A percentile compares a stretch with the other conserved stretches of the same genome.
phyloP scores from a whole-genome alignment of 192 early-diverging fungal genomes.

The Gaertneriomyces semiglobifer region DNA sequence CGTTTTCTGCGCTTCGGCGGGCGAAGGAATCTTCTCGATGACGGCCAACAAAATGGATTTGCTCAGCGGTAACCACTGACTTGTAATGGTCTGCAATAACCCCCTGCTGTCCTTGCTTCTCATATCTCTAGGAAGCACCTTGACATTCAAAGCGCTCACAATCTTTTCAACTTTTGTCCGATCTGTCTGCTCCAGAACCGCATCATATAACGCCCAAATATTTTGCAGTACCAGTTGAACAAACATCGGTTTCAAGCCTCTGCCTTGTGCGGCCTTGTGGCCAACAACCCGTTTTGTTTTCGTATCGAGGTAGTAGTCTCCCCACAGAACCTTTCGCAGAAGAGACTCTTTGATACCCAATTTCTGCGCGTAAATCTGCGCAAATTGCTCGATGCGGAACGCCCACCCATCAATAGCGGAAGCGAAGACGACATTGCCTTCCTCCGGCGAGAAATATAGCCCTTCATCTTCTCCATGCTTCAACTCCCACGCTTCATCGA shows the following conservation, averaged over 20 bases:
- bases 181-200: constrained; percentile 44
- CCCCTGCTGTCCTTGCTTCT: constrained; percentile 75
- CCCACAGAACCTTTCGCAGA: constrained; percentile 88
- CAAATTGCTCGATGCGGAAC: constrained; percentile 91
- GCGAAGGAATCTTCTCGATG: constrained; percentile 86
- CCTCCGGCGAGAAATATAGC: constrained; percentile 93
- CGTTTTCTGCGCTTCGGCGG: constrained; percentile 70
- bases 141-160: constrained; percentile 79
- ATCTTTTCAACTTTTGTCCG: constrained; percentile 92
- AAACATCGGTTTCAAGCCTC: constrained; percentile 89
- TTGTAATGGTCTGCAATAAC: constrained; percentile 78
- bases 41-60: constrained; percentile 80
- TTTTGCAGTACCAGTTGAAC: constrained; percentile 94
- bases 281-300: constrained; percentile 89
- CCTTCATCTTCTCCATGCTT: constrained; percentile 90
- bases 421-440: constrained; percentile 95
- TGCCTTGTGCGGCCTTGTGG: constrained; percentile 78
- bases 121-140: constrained; percentile 87
- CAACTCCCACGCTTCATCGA: constrained; percentile 71
- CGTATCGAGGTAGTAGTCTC: constrained; percentile 94
- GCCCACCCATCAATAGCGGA: constrained; percentile 98
- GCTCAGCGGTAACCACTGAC: constrained; percentile 93
- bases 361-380: constrained; percentile 83
- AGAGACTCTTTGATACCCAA: constrained; percentile 74
- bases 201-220: constrained; percentile 93